Evolutionary conservation across 805 yeast genomes (phyloP), one percentile per base, ranked within the genome.

Genomic region (Diddensiella santjacobensis): DNA sequence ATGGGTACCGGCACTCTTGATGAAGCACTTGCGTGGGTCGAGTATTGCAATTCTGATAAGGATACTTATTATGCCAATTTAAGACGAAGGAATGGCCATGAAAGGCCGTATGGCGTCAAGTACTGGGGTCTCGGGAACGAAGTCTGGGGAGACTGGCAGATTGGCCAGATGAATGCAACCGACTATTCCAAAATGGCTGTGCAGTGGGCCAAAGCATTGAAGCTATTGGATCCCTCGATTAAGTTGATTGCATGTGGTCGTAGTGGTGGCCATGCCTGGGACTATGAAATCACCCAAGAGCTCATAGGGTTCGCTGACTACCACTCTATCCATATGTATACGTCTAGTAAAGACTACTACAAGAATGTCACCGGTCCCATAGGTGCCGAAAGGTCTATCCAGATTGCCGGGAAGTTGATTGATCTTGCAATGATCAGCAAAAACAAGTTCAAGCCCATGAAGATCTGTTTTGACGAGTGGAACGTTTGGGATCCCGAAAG

Each of bases 101-200:
- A 58, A 10, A 59, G 65, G 48, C 70, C 70, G 15, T 66, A 63
- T 41, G 58, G 60, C 31, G 68, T 66, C 40, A 66, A 66, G 53
- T 66, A 66, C 48, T 66, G 70, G 70, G 63, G 67, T 3, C 55
- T 66, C 17, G 70, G 70, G 10, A 66, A 66, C 45, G 70, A 66
- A 52, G 67, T 66, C 22, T 66, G 66, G 66, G 70, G 70, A 15
- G 58, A 54, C 4, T 66, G 70, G 70, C 70, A 66, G 47, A 67
- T 66, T 33, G 69, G 68, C 17, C 68, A 63, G 47, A 47, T 54
- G 15, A 49, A 47, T 33, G 48, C 51, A 2, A 66, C 61, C 43
- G 66, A 66, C 35, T 66, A 66, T 44, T 44, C 57, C 23, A 60
- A 56, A 42, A 58, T 52, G 37, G 70, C 70, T 0, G 48, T 43